Conservation (phyloP, 176 grass and related monocot genomes). For the Hyparrhenia diplandra region DNA sequence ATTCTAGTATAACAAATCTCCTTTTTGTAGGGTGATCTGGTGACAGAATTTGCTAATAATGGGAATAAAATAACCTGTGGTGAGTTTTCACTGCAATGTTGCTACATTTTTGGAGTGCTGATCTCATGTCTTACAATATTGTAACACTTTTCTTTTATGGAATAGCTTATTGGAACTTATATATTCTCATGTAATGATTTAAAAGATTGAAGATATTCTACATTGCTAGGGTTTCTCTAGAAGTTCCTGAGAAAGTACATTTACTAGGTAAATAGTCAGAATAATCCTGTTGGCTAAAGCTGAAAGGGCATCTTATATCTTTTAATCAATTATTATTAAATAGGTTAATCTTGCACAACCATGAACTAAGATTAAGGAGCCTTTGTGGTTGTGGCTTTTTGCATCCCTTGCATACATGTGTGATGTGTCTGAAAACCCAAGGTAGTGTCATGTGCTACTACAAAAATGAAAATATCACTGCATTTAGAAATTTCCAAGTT, state of each 20-base stretch:
- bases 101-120: not conserved
- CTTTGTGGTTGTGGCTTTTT: too few species aligned
- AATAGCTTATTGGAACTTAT: not conserved
- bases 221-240: not conserved
- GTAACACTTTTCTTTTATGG: not conserved
- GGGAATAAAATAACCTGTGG: slow-evolving; percentile 77
- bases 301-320: not conserved
- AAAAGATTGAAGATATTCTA: not conserved
- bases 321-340: too few species aligned
- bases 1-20: not conserved
- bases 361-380: too few species aligned
- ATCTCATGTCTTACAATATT: slow-evolving; percentile 12
- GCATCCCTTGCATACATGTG: too few species aligned
- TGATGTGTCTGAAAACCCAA: too few species aligned
- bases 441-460: too few species aligned
- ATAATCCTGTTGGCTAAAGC: not conserved
- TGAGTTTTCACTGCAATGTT: slow-evolving; percentile 38
- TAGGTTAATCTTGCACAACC: too few species aligned
- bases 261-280: not conserved
- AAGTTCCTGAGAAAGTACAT: not conserved
- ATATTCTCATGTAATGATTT: slow-evolving; percentile 1
- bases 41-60: slow-evolving; percentile 72
- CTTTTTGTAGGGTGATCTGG: slow-evolving; percentile 68
- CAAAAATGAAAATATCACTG: too few species aligned
- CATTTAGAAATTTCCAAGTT: too few species aligned